A percentile compares a stretch with the other conserved stretches of the same genome.
Evolutionary conservation across 1,284 basidiomycete species (phyloP).

Genomic region (Heterobasidion irregulare): DNA sequence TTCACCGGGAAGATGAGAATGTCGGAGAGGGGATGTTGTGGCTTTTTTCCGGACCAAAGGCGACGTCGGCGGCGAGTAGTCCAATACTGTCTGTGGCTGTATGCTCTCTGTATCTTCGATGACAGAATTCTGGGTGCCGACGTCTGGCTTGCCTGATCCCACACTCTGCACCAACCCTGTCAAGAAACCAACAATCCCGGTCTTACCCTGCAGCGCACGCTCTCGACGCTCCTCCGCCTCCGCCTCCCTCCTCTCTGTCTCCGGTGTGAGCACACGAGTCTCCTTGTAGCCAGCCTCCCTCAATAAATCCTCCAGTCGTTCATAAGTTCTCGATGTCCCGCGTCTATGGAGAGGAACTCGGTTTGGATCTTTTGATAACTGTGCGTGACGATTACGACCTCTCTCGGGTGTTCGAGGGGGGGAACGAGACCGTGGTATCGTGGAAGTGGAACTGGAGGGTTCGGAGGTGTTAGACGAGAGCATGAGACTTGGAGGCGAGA

Average conservation of each 20-base stretch:
- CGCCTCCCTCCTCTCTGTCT: conserved; percentile 45
- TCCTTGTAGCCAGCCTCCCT: conserved; percentile 85
- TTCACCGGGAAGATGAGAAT: not conserved
- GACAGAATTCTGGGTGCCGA: not conserved
- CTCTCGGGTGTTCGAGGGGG: conserved; percentile 20
- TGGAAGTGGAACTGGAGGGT: conserved; percentile 4
- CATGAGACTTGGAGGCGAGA: conserved; percentile 9
- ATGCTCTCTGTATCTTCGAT: conserved; percentile 7
- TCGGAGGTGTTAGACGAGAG: conserved; percentile 5
- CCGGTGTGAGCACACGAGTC: conserved; percentile 80
- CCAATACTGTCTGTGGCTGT: conserved; percentile 16
- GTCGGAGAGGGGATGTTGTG: not conserved
- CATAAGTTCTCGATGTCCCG: conserved; percentile 72
- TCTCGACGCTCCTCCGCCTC: conserved; percentile 19
- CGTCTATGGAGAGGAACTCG: conserved; percentile 66
- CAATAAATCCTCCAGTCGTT: conserved; percentile 75
- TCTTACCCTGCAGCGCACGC: conserved; percentile 32
- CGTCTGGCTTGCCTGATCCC: conserved; percentile 10
- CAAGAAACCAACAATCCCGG: conserved; percentile 51
- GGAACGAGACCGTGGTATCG: not conserved
- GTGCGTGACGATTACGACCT: conserved; percentile 38
- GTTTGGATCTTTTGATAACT: conserved; percentile 30
- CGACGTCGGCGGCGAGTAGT: conserved; percentile 23
- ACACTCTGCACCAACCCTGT: conserved; percentile 38
- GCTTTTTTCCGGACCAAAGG: conserved; percentile 18